Percentiles rank a stretch among this genome's conserved stretches.
phyloP scores from a whole-genome alignment of 495 filamentous ascomycete species.

The Penicillium diatomitis region DNA sequence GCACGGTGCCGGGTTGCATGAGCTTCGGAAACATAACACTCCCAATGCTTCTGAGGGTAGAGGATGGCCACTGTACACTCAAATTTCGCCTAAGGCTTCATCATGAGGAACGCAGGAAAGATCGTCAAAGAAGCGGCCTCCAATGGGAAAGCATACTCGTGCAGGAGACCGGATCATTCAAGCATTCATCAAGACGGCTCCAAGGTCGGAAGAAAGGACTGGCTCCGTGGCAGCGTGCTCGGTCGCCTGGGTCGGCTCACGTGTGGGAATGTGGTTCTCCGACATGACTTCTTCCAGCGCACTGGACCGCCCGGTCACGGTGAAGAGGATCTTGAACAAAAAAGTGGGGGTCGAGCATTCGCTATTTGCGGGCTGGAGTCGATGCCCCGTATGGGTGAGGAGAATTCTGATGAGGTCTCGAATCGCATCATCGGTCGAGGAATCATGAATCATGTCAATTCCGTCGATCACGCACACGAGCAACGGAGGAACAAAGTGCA shows the following conservation, averaged over 20 bases:
- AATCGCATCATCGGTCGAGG: constrained; percentile 27
- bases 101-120: not conserved
- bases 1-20: too few relatives aligned
- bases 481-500: constrained; percentile 34
- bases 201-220: constrained; percentile 22
- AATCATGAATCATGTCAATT: constrained; percentile 29
- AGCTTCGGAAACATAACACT: too few relatives aligned
- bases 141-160: not conserved
- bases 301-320: constrained; percentile 26
- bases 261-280: constrained; percentile 26
- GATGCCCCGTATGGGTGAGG: constrained; percentile 29
- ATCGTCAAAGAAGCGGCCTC: constrained; percentile 11
- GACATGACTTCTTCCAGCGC: constrained; percentile 32
- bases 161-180: constrained; percentile 5
- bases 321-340: constrained; percentile 36
- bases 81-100: not conserved
- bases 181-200: constrained; percentile 35
- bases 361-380: constrained; percentile 11
- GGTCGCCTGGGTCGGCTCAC: constrained; percentile 19
- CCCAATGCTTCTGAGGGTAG: too few relatives aligned
- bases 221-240: constrained; percentile 14
- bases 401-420: constrained; percentile 30
- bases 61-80: too few relatives aligned
- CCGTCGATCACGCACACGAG: constrained; percentile 36
- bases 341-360: constrained; percentile 21